phyloP scores from a whole-genome alignment of 495 filamentous ascomycete genomes.

The Aspergillus indologenus region DNA sequence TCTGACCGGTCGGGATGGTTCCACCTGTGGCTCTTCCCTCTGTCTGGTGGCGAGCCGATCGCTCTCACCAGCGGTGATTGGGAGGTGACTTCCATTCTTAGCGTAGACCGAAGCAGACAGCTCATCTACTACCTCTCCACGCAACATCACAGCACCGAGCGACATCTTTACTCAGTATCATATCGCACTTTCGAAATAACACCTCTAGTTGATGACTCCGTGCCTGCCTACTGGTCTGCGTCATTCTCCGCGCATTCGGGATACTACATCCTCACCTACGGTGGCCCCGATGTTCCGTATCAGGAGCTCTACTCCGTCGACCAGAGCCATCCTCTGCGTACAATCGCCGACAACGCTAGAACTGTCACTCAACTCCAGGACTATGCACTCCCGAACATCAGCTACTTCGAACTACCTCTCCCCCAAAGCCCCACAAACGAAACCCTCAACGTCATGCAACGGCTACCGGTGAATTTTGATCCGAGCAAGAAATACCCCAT shows the following conservation, averaged over 20 bases:
- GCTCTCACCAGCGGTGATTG: constrained; percentile 18
- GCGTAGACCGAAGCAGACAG: constrained; percentile 14
- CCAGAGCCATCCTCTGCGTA: constrained; percentile 13
- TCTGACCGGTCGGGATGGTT: constrained; percentile 21
- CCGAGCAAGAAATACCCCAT: constrained; percentile 20
- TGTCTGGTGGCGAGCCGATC: constrained; percentile 14
- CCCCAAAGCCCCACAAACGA: constrained; percentile 9
- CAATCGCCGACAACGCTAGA: constrained; percentile 17
- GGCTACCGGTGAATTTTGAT: constrained; percentile 13
- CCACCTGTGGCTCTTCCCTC: constrained; percentile 19
- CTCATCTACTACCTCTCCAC: constrained; percentile 22
- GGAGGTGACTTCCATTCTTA: constrained; percentile 18
- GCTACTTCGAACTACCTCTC: constrained; percentile 18
- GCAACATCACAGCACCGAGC: constrained; percentile 21
- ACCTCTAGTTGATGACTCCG: constrained; percentile 17
- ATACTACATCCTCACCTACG: constrained; percentile 19
- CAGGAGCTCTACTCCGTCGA: constrained; percentile 21
- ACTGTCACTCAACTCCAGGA: constrained; percentile 10
- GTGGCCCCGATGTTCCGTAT: constrained; percentile 19
- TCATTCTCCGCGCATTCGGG: constrained; percentile 17
- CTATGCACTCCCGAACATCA: constrained; percentile 17
- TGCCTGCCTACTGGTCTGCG: constrained; percentile 18
- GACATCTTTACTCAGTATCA: constrained; percentile 21
- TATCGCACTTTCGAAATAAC: constrained; percentile 17
- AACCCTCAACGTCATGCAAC: constrained; percentile 21